Percentiles rank a stretch among this genome's conserved stretches.
phyloP scores from a whole-genome alignment of 768 basidiomycete genomes.

The Trametes sanguinea region DNA sequence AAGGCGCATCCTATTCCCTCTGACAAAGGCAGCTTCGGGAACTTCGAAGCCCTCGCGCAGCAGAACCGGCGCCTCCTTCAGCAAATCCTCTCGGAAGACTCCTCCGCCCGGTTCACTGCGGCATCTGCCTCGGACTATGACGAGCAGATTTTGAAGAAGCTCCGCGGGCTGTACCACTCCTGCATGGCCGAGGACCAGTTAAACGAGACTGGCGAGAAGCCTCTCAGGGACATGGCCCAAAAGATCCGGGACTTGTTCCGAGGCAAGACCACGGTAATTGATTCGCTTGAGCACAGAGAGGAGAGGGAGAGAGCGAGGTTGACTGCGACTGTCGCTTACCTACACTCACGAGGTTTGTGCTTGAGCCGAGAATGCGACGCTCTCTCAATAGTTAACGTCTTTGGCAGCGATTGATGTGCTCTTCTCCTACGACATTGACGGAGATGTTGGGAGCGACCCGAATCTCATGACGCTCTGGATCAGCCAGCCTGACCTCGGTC shows the following conservation, averaged over 20 bases:
- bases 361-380: neutral
- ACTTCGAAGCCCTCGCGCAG: slow-evolving; percentile 70
- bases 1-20: slow-evolving; percentile 81
- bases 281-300: slow-evolving; percentile 18
- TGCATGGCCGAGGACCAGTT: slow-evolving; percentile 82
- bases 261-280: slow-evolving; percentile 48
- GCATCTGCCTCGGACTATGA: slow-evolving; percentile 43
- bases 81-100: slow-evolving; percentile 59
- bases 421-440: slow-evolving; percentile 83
- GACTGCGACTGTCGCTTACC: slow-evolving; percentile 80
- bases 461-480: slow-evolving; percentile 87
- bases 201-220: slow-evolving; percentile 69
- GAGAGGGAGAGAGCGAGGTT: slow-evolving; percentile 52
- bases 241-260: slow-evolving; percentile 62
- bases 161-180: slow-evolving; percentile 71
- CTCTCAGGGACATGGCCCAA: slow-evolving; percentile 67
- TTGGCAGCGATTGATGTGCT: slow-evolving; percentile 69
- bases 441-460: slow-evolving; percentile 84
- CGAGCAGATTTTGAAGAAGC: slow-evolving; percentile 59
- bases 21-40: slow-evolving; percentile 72
- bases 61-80: slow-evolving; percentile 80
- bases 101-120: slow-evolving; percentile 36
- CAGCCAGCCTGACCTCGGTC: slow-evolving; percentile 75
- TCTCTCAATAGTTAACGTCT: neutral
- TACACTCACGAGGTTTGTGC: slow-evolving; percentile 77